Base-by-base conservation (phyloP, 495 filamentous ascomycete species). In the Acidomyces sp. region DNA sequence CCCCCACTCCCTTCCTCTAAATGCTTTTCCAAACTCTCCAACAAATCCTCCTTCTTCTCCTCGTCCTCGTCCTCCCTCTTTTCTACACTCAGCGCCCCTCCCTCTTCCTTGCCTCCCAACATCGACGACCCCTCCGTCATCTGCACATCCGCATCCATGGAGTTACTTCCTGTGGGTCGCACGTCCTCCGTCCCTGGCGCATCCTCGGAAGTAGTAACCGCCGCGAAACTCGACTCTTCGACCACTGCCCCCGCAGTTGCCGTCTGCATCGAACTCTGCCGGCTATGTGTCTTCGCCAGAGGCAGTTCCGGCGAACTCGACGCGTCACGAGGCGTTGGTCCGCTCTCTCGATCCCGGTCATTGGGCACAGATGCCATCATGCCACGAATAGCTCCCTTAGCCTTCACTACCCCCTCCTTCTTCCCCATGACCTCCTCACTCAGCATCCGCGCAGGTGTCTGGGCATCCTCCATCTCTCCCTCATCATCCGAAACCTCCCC, bases 31-130 rank as follows among this genome's bases (percentile, higher is more conserved):
- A 66, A 46, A 42, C 55, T 63, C 3, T 60, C 63, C 11, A 64
- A 49, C 16, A 66, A 28, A 48, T 66, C 63, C 4, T 55, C 49
- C 20, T 64, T 61, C 24, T 52, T 56, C 25, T 63, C 62, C n/a
- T 53, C 42, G 21, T 48, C 62, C 24, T 52, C 57, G 28, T 63
- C 62, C n/a, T 53, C 42, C 19, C 48, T 46, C 2, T 41, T 40
- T 3, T 38, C 36, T 3, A 56, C 55, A 26, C 50, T 43, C 3
- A 41, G 18, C 20, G 9, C 17, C 21, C 22, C 30, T 7, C 19
- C 15, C 11, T 3, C 31, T 45, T 41, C 34, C 13, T 23, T 34
- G 18, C 20, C 15, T 16, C n/a, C 3, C 5, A 17, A 9, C 9
- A 29, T 29, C 26, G 26, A 9, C 9, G 26, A 29, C 26, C 13